These are phyloP conservation scores for Capronia epimyces DNA, from an alignment of 2,329 filamentous ascomycete species.

Conservation along the genomic window DNA sequence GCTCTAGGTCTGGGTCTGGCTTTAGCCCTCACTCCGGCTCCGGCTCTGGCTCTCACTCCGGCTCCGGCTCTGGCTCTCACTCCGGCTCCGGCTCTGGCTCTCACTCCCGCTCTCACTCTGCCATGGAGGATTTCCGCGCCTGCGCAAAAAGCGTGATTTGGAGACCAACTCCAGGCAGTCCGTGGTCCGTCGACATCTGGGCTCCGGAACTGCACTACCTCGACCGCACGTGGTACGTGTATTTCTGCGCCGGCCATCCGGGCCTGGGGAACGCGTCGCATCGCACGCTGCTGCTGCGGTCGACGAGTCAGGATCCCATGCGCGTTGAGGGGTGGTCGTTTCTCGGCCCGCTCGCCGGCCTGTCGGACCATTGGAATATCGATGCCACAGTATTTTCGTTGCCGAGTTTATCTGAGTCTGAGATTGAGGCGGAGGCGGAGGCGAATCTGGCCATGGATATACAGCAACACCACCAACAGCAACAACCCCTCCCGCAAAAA, in stretches of 20 bases:
- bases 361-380: slow-evolving; percentile 28
- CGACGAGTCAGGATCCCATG: slow-evolving; percentile 21
- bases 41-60: too few species aligned
- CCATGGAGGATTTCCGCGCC: slow-evolving; percentile 32
- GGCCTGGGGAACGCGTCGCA: slow-evolving; percentile 23
- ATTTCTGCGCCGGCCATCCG: slow-evolving; percentile 34
- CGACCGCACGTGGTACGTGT: slow-evolving; percentile 51
- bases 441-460: too few species aligned
- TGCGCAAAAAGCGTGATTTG: slow-evolving; percentile 30
- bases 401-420: too few species aligned
- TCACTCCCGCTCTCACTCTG: too few species aligned
- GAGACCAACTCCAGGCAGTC: slow-evolving; percentile 40
- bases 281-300: slow-evolving; percentile 23
- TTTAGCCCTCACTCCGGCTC: too few species aligned
- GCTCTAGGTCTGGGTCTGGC: too few species aligned
- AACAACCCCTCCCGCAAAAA: background rate
- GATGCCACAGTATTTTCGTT: slow-evolving; percentile 27
- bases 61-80: too few species aligned
- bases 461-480: too few species aligned
- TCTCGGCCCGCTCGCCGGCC: slow-evolving; percentile 23
- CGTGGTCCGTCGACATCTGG: slow-evolving; percentile 48
- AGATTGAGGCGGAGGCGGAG: background rate
- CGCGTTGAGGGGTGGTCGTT: slow-evolving; percentile 23
- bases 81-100: too few species aligned
- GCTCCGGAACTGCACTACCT: slow-evolving; percentile 52